Conservation (phyloP, 2,329 filamentous ascomycete species). For the Orbilia oligospora region DNA sequence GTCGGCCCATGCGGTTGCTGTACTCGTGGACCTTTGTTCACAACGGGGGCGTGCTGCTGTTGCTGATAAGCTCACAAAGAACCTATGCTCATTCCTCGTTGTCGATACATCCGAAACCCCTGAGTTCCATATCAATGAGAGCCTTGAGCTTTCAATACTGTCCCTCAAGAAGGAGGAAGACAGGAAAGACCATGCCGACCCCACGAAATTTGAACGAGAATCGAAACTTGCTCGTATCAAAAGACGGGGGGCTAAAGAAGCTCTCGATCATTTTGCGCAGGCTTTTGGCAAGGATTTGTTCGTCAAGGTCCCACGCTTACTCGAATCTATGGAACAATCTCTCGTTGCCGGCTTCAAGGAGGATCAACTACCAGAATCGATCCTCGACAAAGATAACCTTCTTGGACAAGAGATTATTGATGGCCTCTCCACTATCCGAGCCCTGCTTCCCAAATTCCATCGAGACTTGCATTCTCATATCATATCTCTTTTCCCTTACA, state of each 20-base stretch:
- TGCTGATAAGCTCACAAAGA: constrained; percentile 95
- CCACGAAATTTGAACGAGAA: constrained; percentile 89
- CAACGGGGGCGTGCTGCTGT: constrained; percentile 83
- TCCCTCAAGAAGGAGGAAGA: constrained; percentile 98
- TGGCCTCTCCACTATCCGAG: constrained; percentile 90
- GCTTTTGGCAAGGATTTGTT: constrained; percentile 85
- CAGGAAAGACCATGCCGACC: constrained; percentile 90
- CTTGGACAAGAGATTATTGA: constrained; percentile 95
- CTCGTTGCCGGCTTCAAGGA: constrained; percentile 79
- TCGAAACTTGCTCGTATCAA: constrained; percentile 91
- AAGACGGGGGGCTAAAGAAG: constrained; percentile 91
- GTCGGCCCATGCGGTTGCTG: constrained; percentile 86
- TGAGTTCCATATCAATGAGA: constrained; percentile 87
- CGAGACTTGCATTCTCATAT: constrained; percentile 82
- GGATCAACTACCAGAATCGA: constrained; percentile 78
- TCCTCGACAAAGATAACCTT: constrained; percentile 79
- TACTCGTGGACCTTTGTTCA: constrained; percentile 88
- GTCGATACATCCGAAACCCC: constrained; percentile 98
- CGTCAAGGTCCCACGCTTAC: constrained; percentile 85
- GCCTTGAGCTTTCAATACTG: constrained; percentile 83
- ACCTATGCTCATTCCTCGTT: constrained; percentile 96
- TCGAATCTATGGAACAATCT: constrained; percentile 83
- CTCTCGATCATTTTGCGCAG: constrained; percentile 85
- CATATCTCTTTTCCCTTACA: constrained; percentile 83
- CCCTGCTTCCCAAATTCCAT: constrained; percentile 91